These are phyloP conservation scores for Colletotrichum graminicola DNA, from an alignment of 2,329 filamentous ascomycete genomes.

Conservation along the genomic window DNA sequence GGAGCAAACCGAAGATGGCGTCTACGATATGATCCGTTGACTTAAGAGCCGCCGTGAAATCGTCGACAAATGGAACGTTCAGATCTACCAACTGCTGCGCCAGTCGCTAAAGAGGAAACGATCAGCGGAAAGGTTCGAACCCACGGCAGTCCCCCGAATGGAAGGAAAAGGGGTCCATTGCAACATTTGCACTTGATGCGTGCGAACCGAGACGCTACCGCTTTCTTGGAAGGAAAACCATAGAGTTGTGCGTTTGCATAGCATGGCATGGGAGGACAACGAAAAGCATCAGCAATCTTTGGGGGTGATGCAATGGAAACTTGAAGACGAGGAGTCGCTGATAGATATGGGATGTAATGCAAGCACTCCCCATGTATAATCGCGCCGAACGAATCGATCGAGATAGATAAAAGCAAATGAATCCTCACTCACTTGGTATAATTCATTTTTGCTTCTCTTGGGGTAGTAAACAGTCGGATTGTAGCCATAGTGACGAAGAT, in stretches of 20 bases:
- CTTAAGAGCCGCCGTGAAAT: slow-evolving; percentile 77
- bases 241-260: slow-evolving; percentile 30
- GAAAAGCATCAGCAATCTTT: not conserved
- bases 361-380: slow-evolving; percentile 25
- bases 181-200: slow-evolving; percentile 18
- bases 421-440: slow-evolving; percentile 76
- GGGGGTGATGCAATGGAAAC: slow-evolving; percentile 1
- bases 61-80: slow-evolving; percentile 83
- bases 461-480: slow-evolving; percentile 91
- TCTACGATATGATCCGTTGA: slow-evolving; percentile 87
- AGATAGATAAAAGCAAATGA: slow-evolving; percentile 33
- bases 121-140: slow-evolving; percentile 45
- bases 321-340: slow-evolving; percentile 31
- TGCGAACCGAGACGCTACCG: slow-evolving; percentile 15
- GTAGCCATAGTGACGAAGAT: slow-evolving; percentile 93
- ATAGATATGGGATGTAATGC: slow-evolving; percentile 26
- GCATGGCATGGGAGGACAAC: slow-evolving; percentile 20
- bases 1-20: slow-evolving; percentile 84
- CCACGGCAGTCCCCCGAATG: slow-evolving; percentile 2
- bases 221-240: slow-evolving; percentile 30
- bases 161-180: not conserved
- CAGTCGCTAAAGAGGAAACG: slow-evolving; percentile 71
- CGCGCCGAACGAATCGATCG: slow-evolving; percentile 16
- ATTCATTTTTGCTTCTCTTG: slow-evolving; percentile 88
- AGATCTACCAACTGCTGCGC: slow-evolving; percentile 87